phyloP scores from a whole-genome alignment of 306 rosid genomes.

The Sesbania bispinosa region DNA sequence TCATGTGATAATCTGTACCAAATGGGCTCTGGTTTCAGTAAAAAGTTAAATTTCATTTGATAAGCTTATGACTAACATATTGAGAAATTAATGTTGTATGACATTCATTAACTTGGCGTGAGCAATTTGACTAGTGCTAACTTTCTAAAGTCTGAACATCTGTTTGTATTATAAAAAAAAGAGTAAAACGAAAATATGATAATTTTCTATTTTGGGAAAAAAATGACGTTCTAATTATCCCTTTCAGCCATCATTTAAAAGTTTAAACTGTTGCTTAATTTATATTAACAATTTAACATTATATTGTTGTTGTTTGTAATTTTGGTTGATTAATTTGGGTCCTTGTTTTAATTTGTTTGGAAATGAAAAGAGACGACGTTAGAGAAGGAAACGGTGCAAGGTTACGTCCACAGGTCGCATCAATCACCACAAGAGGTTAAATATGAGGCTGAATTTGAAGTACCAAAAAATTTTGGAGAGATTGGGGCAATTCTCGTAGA shows the following conservation, averaged over 20 bases:
- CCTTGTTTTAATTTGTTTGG: background rate
- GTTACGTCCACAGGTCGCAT: conserved; percentile 29
- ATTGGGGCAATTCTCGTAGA: conserved; percentile 66
- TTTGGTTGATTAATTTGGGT: background rate
- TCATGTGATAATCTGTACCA: no score
- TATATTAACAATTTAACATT: background rate
- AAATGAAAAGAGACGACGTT: conserved; percentile 47
- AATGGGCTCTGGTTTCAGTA: no score
- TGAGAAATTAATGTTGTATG: no score
- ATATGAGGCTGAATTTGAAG: conserved; percentile 47
- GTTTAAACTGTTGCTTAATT: background rate
- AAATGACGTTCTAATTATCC: background rate
- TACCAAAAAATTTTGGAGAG: conserved; percentile 47
- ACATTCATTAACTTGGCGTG: no score
- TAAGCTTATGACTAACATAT: no score
- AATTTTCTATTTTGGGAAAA: background rate
- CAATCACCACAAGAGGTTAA: background rate
- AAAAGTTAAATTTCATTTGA: no score
- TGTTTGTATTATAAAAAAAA: background rate
- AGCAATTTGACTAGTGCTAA: no score
- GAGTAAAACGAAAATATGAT: background rate
- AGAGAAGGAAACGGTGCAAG: conserved; percentile 41
- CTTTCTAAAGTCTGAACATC: no score
- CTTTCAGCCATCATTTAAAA: background rate
- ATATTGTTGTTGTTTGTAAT: background rate